Evolutionary conservation across 139 green algal genomes (phyloP), one percentile per base, ranked within the genome.

Genomic region (Ulvella scutata): DNA sequence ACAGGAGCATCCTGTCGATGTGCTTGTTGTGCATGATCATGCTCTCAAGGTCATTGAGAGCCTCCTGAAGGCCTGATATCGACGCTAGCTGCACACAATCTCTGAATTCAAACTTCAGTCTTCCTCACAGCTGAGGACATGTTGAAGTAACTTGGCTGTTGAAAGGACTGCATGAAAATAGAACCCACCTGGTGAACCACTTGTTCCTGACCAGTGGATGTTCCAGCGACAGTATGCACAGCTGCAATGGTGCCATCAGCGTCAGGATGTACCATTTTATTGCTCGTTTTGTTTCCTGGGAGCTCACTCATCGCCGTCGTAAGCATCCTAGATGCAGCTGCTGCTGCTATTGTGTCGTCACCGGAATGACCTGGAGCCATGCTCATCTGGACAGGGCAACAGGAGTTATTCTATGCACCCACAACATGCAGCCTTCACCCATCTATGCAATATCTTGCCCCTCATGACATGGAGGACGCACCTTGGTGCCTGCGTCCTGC

Each of bases 1-100:
- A 92, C 43, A 85, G 72, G 39, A 92, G 79, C 43, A 92, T 78
- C 80, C 88, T 81, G 9, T 82, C 81, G 59, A 86, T 76, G 76
- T 85, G 85, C 2, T 73, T 76, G 43, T 89, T 89, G 73, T 90
- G 85, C 61, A 79, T 77, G 33, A 87, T 72, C 21, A 84, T 84
- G 37, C 75, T 39, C 43, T 92, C 87, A 82, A 90, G 86, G 21
- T 88, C 76, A 37, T 77, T 60, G 37, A 92, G 77, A 31, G 79
- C 82, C 33, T 87, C 79, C 4, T 74, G 60, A 35, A 92, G 74
- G 1, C 84, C 85, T n/a, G n/a, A n/a, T n/a, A n/a, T n/a, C n/a
- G n/a, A n/a, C 73, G 43, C 62, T 88, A 75, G 2, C 29, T 31
- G 3, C 43, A 43, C 28, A 85, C 72, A 26, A 79, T 80, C 43